phyloP scores from a whole-genome alignment of 441 rosid species.

The Populus hybrid region DNA sequence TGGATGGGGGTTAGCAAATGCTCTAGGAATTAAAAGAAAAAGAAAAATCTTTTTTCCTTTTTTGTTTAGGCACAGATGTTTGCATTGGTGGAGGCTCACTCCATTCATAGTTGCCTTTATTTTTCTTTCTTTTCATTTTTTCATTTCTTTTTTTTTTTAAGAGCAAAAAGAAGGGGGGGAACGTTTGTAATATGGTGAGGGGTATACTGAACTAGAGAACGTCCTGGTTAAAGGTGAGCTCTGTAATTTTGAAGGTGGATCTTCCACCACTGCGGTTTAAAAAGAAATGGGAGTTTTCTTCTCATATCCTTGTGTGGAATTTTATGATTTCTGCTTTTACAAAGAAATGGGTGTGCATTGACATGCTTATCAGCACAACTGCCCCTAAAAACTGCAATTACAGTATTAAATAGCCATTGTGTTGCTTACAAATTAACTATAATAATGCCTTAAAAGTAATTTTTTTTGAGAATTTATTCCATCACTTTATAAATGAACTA shows the following conservation, averaged over 20 bases:
- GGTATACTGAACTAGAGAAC: slow-evolving; percentile 38
- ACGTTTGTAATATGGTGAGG: slow-evolving; percentile 26
- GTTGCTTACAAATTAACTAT: no score
- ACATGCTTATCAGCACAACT: background rate
- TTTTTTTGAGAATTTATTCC: no score
- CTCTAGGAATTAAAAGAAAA: slow-evolving; percentile 15
- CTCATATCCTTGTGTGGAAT: background rate
- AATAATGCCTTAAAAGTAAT: no score
- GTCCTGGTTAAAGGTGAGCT: slow-evolving; percentile 25
- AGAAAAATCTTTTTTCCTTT: slow-evolving; percentile 3
- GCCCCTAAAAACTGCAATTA: background rate
- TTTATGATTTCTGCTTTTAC: background rate
- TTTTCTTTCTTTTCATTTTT: slow-evolving; percentile 20
- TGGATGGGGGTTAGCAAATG: slow-evolving; percentile 30
- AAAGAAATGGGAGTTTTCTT: slow-evolving; percentile 11
- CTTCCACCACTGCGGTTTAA: slow-evolving; percentile 37
- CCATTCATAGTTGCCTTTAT: background rate
- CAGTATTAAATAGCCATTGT: background rate
- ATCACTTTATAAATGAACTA: no score
- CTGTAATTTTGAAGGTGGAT: slow-evolving; percentile 50
- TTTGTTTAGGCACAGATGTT: background rate
- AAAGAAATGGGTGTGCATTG: background rate
- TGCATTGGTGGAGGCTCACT: background rate
- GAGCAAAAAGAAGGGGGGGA: slow-evolving; percentile 18
- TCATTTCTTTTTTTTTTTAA: slow-evolving; percentile 12